phyloP scores from a whole-genome alignment of 2,329 filamentous ascomycete genomes.

The Sarocladiaceae sp. region DNA sequence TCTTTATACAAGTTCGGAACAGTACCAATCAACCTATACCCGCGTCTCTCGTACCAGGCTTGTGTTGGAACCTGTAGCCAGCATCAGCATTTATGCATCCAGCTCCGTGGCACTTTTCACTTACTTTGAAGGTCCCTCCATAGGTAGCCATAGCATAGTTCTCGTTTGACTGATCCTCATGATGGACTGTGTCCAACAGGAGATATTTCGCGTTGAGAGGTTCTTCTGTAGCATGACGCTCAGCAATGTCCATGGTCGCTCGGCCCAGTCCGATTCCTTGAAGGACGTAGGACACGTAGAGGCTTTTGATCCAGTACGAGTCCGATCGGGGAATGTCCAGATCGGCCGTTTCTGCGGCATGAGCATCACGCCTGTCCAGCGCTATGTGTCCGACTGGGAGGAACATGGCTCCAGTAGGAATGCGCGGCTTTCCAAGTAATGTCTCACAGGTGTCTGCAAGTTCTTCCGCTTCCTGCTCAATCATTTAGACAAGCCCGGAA shows the following conservation, averaged over 20 bases:
- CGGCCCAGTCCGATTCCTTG: conserved; percentile 11
- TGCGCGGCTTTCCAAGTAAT: conserved; percentile 8
- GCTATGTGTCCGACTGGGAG: conserved; percentile 27
- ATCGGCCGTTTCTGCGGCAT: neutral
- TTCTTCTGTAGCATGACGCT: neutral
- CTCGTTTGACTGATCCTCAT: conserved; percentile 10
- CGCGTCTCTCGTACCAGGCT: conserved; percentile 11
- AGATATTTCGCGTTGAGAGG: conserved; percentile 10
- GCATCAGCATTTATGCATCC: neutral
- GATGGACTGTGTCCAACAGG: conserved; percentile 11
- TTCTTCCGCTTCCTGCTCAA: conserved; percentile 14
- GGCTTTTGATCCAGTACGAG: conserved; percentile 12
- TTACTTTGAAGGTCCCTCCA: conserved; percentile 2
- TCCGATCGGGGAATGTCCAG: neutral
- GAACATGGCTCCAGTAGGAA: conserved; percentile 15
- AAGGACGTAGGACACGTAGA: conserved; percentile 11
- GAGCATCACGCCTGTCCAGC: conserved; percentile 18
- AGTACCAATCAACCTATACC: conserved; percentile 11
- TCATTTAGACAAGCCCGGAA: conserved; percentile 3
- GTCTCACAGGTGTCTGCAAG: conserved; percentile 14
- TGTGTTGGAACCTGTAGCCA: conserved; percentile 9
- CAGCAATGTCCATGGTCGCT: conserved; percentile 10
- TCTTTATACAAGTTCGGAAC: conserved; percentile 7
- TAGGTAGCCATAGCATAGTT: conserved; percentile 9
- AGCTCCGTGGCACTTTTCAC: neutral